Base-by-base conservation (phyloP, 148 eudicot species). In the Chenopodium berlandieri region DNA sequence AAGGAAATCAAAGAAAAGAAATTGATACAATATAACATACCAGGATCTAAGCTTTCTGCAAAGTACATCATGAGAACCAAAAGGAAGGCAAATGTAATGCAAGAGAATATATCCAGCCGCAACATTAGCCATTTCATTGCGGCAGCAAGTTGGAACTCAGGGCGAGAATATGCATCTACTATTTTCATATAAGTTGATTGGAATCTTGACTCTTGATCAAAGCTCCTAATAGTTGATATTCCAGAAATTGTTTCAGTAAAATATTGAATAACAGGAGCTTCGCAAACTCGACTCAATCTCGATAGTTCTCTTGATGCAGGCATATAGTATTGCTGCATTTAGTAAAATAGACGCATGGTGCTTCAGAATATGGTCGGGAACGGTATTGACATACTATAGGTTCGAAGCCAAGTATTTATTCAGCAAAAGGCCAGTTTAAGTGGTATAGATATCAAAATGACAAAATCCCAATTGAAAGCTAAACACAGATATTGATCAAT, bases 111-210 rank as follows among this genome's bases (percentile, higher is more conserved):
- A 70, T 79, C 69, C 16, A 52, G 54, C 9, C 82, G 76, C 20
- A 56, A 56, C 76, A 79, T 20, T 73, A 79, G 68, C 76, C 82
- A 79, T 58, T 79, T 79, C 82, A 79, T 79, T 56, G 76, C 76
- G 12, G 82, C 76, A 19, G 76, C 76, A n/a, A 7, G 5, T 34
- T 79, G 76, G 25, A 79, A 79, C 9, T 79, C 69, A 56, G 76
- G 82, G 19, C 76, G 68, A 56, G 82, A 71, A 73, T 54, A 79
- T 14, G 82, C 50, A 44, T 79, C 82, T 19, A 79, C 44, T n/a
- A 72, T 25, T 34, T 80, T 80, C 82, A 80, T 80, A 74, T 80
- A 80, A 31, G 37, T 67, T 54, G 44, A 52, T n/a, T 58, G 22
- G 56, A 80, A 80, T 62, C 70, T 44, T 44, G 71, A 16, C 20